Evolutionary conservation across 1,139 yeast species (phyloP).

Genomic region (Nadsonia commutata): DNA sequence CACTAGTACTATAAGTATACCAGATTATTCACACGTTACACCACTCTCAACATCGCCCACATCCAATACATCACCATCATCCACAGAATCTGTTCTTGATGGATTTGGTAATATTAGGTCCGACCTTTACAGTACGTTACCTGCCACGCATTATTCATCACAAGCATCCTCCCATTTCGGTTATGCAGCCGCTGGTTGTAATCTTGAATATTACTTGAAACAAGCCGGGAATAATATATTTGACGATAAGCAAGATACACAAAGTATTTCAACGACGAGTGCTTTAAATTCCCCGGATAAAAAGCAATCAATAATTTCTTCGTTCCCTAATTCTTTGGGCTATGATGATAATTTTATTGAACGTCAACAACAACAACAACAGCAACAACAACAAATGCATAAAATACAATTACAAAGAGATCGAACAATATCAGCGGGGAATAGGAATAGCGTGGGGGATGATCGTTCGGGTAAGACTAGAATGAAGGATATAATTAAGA

Average conservation of each 20-base stretch:
- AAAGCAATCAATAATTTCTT: neutral
- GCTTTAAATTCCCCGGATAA: neutral
- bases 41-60: too few species aligned
- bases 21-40: too few species aligned
- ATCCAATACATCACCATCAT: neutral
- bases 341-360: neutral
- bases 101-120: neutral
- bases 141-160: too few species aligned
- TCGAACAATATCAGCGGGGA: too few species aligned
- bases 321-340: neutral
- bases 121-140: too few species aligned
- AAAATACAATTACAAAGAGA: too few species aligned
- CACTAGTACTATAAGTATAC: too few species aligned
- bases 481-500: neutral
- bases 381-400: too few species aligned
- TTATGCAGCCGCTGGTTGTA: neutral
- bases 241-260: too few species aligned
- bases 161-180: neutral
- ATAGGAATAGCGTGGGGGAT: neutral
- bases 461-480: neutral
- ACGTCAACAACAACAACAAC: too few species aligned
- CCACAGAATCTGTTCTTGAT: neutral
- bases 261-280: too few species aligned
- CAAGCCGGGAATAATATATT: neutral
- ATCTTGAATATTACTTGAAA: neutral